phyloP scores from a whole-genome alignment of 108 stramenopile genomes.

The Thalassiosira profunda region DNA sequence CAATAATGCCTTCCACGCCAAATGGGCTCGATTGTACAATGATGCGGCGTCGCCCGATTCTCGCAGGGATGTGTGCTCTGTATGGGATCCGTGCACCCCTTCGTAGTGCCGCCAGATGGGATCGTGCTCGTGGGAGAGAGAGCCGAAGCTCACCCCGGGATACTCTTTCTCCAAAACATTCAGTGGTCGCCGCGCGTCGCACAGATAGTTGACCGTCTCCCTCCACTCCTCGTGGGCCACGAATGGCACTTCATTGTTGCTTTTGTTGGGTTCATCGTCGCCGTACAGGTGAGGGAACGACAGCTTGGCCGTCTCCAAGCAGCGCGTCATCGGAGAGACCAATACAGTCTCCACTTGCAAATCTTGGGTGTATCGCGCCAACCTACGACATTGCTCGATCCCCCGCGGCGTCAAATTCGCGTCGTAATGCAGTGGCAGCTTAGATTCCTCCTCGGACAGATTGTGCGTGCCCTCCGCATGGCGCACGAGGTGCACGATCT shows the following conservation, averaged over 20 bases:
- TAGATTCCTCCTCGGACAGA: conserved; percentile 19
- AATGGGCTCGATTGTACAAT: conserved; percentile 32
- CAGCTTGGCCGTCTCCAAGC: conserved; percentile 43
- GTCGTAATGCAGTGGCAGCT: conserved; percentile 35
- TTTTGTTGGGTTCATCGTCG: not conserved
- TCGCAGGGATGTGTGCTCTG: conserved; percentile 6
- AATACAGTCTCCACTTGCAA: conserved; percentile 42
- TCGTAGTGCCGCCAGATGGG: conserved; percentile 48
- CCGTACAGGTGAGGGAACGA: conserved; percentile 35
- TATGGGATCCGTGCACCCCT: conserved; percentile 20
- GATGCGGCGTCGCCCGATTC: conserved; percentile 34
- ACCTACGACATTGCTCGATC: conserved; percentile 27
- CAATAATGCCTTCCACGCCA: conserved; percentile 35
- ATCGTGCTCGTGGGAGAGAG: conserved; percentile 18
- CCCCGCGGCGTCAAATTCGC: conserved; percentile 35
- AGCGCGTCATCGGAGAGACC: conserved; percentile 49
- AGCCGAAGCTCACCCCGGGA: conserved; percentile 33
- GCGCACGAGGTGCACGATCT: conserved; percentile 49
- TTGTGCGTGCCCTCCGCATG: conserved; percentile 55
- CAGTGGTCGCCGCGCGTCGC: conserved; percentile 36
- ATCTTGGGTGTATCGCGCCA: conserved; percentile 20
- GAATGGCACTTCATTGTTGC: conserved; percentile 20
- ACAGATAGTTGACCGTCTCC: conserved; percentile 51
- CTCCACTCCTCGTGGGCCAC: conserved; percentile 53
- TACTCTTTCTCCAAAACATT: conserved; percentile 6